phyloP scores from a whole-genome alignment of 257 asterid genomes.

The Apocynum venetum region DNA sequence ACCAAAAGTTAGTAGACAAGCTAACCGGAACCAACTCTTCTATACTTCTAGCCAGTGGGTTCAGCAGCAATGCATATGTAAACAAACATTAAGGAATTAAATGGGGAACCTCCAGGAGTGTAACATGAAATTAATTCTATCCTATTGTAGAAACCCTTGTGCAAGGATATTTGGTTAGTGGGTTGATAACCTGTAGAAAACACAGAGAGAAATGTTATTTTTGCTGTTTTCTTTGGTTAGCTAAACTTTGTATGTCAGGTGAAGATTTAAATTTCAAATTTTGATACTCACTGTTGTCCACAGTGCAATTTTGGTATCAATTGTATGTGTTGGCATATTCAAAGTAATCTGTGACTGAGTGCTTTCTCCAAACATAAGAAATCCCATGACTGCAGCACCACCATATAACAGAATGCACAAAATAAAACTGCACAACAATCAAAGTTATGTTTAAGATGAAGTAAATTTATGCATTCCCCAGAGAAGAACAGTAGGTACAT shows the following conservation, averaged over 20 bases:
- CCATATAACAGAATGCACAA: constrained; percentile 62
- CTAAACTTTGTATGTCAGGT: background rate
- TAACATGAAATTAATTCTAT: background rate
- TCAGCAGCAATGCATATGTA: constrained; percentile 73
- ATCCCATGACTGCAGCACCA: constrained; percentile 65
- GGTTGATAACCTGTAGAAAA: constrained; percentile 74
- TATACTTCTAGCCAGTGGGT: constrained; percentile 66
- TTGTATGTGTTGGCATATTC: constrained; percentile 58
- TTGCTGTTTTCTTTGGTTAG: background rate
- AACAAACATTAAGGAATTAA: constrained; percentile 46
- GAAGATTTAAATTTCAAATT: background rate
- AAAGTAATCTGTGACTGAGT: constrained; percentile 76
- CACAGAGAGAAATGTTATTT: constrained; percentile 11
- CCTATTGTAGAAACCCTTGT: background rate
- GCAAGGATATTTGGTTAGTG: constrained; percentile 83
- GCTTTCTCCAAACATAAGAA: constrained; percentile 70
- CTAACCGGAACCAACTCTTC: constrained; percentile 66
- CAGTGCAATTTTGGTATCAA: constrained; percentile 56
- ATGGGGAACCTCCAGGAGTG: background rate
- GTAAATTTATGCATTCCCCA: background rate
- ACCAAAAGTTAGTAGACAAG: constrained; percentile 44
- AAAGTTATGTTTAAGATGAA: constrained; percentile 1
- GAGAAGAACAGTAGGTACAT: background rate
- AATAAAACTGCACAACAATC: constrained; percentile 46
- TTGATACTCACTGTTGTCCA: constrained; percentile 70